Evolutionary conservation across 225 moss, liverwort and hornwort species (phyloP).

Genomic region (Neckera pumila): DNA sequence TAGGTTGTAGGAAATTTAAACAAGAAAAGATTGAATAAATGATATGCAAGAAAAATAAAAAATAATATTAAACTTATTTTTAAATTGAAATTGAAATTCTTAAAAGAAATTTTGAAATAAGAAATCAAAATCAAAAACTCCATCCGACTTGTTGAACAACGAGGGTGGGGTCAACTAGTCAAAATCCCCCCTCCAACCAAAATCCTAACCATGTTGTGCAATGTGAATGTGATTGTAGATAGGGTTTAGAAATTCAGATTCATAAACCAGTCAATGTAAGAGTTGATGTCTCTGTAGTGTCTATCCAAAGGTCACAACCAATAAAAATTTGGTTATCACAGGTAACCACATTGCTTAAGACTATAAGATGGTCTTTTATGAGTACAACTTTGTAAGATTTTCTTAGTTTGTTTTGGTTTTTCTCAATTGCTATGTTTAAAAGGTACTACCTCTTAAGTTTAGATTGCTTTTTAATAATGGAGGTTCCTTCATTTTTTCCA

Average conservation of each 20-base stretch:
- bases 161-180: no score
- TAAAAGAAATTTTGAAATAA: no score
- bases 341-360: background rate
- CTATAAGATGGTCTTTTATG: background rate
- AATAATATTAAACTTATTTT: no score
- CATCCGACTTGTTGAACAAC: accelerated
- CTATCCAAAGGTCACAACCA: accelerated
- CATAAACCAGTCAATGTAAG: accelerated
- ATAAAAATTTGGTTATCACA: background rate
- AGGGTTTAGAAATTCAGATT: background rate
- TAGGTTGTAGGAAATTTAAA: background rate
- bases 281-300: background rate
- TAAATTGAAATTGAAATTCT: no score
- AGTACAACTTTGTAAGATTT: background rate
- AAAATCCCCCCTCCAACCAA: no score
- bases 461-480: background rate
- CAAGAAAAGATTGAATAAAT: background rate
- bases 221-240: accelerated
- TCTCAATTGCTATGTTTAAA: background rate
- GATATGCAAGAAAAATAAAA: background rate
- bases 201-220: accelerated
- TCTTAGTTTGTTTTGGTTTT: background rate
- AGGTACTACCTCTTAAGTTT: accelerated
- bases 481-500: background rate
- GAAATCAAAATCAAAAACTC: no score